These are phyloP conservation scores for Fusarium sp. DNA, from an alignment of 2,329 filamentous ascomycete species.

Conservation along the genomic window DNA sequence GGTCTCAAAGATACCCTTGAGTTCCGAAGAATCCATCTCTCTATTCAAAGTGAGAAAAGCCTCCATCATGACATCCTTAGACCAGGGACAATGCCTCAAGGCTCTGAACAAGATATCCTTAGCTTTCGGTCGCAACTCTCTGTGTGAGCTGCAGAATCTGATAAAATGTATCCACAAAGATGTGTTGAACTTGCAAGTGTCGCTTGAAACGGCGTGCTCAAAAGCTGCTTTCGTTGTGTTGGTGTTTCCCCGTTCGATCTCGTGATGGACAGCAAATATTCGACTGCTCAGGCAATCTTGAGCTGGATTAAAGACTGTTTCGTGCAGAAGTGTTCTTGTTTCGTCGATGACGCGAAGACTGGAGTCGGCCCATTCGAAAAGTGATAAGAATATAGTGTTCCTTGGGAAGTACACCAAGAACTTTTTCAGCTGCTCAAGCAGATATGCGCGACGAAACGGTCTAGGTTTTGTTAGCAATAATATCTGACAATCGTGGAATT, in stretches of 20 bases:
- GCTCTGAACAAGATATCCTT: slow-evolving; percentile 61
- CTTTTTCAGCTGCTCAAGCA: slow-evolving; percentile 69
- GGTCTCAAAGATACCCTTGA: slow-evolving; percentile 58
- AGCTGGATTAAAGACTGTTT: slow-evolving; percentile 55
- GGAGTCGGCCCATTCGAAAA: slow-evolving; percentile 79
- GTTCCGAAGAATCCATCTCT: slow-evolving; percentile 58
- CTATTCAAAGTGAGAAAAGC: slow-evolving; percentile 57
- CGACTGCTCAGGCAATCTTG: slow-evolving; percentile 57
- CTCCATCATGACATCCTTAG: slow-evolving; percentile 61
- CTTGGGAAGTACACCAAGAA: slow-evolving; percentile 74
- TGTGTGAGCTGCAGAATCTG: slow-evolving; percentile 54
- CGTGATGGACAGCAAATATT: slow-evolving; percentile 62
- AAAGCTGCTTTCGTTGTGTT: slow-evolving; percentile 62
- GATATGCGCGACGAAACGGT: slow-evolving; percentile 72
- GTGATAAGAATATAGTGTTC: slow-evolving; percentile 78
- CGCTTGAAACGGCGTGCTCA: slow-evolving; percentile 59
- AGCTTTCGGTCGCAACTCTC: slow-evolving; percentile 52
- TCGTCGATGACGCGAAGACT: slow-evolving; percentile 79
- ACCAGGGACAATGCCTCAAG: slow-evolving; percentile 59
- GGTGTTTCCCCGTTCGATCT: slow-evolving; percentile 57
- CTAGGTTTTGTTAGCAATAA: slow-evolving; percentile 48
- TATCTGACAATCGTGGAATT: not conserved
- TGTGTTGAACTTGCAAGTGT: slow-evolving; percentile 51
- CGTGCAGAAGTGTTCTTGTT: slow-evolving; percentile 71
- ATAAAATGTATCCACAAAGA: slow-evolving; percentile 62